phyloP scores from a whole-genome alignment of 441 rosid species.

The Syzygium syzygioides region DNA sequence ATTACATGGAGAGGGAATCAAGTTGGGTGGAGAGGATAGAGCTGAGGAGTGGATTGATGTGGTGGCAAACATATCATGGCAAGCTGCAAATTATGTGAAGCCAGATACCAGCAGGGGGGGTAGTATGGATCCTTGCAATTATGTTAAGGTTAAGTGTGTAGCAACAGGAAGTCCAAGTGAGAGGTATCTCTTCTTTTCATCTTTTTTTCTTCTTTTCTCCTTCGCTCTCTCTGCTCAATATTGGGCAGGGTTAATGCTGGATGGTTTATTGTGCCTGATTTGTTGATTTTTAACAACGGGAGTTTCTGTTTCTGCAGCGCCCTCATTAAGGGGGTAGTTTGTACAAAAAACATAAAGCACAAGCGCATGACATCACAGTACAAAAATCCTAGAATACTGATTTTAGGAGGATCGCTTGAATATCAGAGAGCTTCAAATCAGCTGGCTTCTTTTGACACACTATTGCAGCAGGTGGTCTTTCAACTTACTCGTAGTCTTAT shows the following conservation, averaged over 20 bases:
- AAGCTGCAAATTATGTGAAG: slow-evolving; percentile 89
- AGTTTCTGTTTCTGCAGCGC: slow-evolving; percentile 43
- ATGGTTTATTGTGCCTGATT: neutral
- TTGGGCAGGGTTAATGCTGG: neutral
- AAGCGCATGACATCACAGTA: slow-evolving; percentile 95
- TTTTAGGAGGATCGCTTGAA: slow-evolving; percentile 91
- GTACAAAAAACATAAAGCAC: slow-evolving; percentile 93
- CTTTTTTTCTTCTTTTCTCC: neutral
- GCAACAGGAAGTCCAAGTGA: slow-evolving; percentile 76
- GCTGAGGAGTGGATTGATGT: slow-evolving; percentile 76
- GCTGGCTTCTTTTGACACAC: slow-evolving; percentile 81
- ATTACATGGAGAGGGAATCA: slow-evolving; percentile 65
- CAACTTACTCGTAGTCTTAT: neutral
- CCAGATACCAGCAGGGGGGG: slow-evolving; percentile 98
- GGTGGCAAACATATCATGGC: slow-evolving; percentile 75
- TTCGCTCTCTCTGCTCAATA: neutral
- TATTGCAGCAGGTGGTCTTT: slow-evolving; percentile 75
- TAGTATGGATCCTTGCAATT: slow-evolving; percentile 95
- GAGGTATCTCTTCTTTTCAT: slow-evolving; percentile 39
- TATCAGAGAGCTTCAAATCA: slow-evolving; percentile 70
- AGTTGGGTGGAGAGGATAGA: slow-evolving; percentile 35
- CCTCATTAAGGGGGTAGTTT: slow-evolving; percentile 77
- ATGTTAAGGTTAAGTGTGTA: slow-evolving; percentile 91
- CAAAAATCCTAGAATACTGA: slow-evolving; percentile 78
- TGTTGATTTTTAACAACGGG: neutral